Conservation (phyloP, 2,329 filamentous ascomycete genomes). For the Rutstroemia sp. region DNA sequence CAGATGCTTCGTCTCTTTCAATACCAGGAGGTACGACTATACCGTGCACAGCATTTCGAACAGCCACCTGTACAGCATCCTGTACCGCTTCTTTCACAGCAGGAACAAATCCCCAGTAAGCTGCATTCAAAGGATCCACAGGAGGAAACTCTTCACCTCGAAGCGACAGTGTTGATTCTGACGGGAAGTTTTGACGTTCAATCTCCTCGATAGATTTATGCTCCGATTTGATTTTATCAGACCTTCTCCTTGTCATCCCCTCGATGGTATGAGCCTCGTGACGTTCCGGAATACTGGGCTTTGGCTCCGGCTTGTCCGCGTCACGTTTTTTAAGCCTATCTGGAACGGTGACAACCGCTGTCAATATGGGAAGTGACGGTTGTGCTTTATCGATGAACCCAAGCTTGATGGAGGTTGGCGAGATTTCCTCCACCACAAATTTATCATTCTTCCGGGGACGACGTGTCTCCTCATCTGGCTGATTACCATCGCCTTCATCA, state of each 20-base stretch:
- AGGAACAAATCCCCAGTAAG: constrained; percentile 27
- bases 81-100: constrained; percentile 23
- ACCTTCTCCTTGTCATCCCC: not conserved
- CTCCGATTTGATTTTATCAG: not conserved
- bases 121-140: constrained; percentile 15
- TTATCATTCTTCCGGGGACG: not conserved
- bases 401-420: constrained; percentile 7
- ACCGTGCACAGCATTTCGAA: constrained; percentile 22
- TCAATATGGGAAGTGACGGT: constrained; percentile 1
- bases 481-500: not conserved
- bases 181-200: not conserved
- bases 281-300: constrained; percentile 2
- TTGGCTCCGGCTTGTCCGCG: not conserved
- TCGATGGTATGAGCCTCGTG: not conserved
- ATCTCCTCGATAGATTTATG: constrained; percentile 9
- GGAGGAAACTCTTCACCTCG: not conserved
- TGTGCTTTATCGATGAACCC: constrained; percentile 6
- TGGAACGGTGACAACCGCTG: constrained; percentile 7
- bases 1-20: constrained; percentile 16
- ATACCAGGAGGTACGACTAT: constrained; percentile 16
- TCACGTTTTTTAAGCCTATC: not conserved
- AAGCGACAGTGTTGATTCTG: not conserved
- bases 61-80: constrained; percentile 23
- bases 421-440: constrained; percentile 7
- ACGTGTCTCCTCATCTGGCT: not conserved